Percentiles rank a stretch among this genome's conserved stretches.
These are phyloP conservation scores for Nevesoporus exiguus DNA, from an alignment of 768 basidiomycete genomes.

Conservation along the genomic window DNA sequence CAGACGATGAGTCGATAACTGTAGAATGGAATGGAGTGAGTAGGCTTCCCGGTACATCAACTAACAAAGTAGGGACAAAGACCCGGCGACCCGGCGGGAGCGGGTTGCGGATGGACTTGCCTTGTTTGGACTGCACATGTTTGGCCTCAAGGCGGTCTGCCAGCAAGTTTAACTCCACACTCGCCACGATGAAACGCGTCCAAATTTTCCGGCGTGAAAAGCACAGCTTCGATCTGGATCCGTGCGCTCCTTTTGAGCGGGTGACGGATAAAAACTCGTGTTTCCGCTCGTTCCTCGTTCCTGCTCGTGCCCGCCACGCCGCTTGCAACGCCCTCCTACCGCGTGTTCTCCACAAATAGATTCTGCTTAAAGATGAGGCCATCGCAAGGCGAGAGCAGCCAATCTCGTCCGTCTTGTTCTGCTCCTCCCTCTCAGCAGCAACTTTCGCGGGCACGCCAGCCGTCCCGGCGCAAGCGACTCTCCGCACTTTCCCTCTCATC, in stretches of 20 bases:
- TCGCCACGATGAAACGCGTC: slow-evolving; percentile 12
- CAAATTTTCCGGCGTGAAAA: slow-evolving; percentile 16
- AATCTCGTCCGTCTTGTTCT: slow-evolving; percentile 24
- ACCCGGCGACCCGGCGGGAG: background rate
- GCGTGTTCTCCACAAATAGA: slow-evolving; percentile 26
- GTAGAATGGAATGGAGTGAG: background rate
- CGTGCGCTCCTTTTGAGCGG: slow-evolving; percentile 26
- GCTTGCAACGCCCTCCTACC: slow-evolving; percentile 26
- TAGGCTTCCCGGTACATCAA: background rate
- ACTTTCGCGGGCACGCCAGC: slow-evolving; percentile 25
- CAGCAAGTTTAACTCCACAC: background rate
- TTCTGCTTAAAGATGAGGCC: slow-evolving; percentile 28
- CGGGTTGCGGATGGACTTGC: background rate
- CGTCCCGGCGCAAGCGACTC: slow-evolving; percentile 34
- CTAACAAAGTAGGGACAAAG: background rate
- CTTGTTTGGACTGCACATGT: slow-evolving; percentile 7
- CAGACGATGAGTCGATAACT: background rate
- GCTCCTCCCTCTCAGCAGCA: slow-evolving; percentile 20
- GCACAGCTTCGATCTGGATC: slow-evolving; percentile 20
- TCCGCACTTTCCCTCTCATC: slow-evolving; percentile 28
- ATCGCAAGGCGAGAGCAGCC: slow-evolving; percentile 22
- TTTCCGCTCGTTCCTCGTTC: slow-evolving; percentile 17
- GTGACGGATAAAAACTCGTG: slow-evolving; percentile 22
- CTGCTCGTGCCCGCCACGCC: slow-evolving; percentile 27
- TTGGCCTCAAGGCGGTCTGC: slow-evolving; percentile 26